Evolutionary conservation across 2,329 filamentous ascomycete genomes (phyloP).

Genomic region (Colletotrichum endophyticum): DNA sequence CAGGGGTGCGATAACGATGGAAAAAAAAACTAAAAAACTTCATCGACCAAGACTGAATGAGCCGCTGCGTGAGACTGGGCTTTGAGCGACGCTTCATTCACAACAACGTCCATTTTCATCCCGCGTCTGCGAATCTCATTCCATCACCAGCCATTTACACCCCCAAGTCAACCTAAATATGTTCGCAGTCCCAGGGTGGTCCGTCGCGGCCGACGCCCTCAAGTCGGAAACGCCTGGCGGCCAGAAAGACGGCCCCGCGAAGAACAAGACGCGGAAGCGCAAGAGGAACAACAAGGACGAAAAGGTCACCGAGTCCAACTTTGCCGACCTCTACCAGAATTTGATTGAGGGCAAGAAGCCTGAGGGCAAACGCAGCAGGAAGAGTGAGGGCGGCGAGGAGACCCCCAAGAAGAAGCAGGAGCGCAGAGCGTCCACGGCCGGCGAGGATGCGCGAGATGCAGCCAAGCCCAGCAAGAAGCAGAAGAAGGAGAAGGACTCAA

Average conservation of each 20-base stretch:
- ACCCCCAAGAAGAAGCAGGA: slow-evolving; percentile 14
- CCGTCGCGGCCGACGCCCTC: slow-evolving; percentile 73
- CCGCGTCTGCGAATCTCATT: not conserved
- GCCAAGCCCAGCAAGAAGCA: slow-evolving; percentile 14
- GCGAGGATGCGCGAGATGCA: slow-evolving; percentile 6
- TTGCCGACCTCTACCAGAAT: slow-evolving; percentile 79
- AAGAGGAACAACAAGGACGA: slow-evolving; percentile 27
- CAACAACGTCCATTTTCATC: not conserved
- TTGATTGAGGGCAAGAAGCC: slow-evolving; percentile 72
- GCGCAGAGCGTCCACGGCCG: slow-evolving; percentile 32
- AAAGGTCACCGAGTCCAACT: slow-evolving; percentile 70
- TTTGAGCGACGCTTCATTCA: not conserved
- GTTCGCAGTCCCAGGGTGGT: slow-evolving; percentile 96
- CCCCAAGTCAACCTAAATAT: slow-evolving; percentile 50
- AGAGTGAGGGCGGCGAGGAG: slow-evolving; percentile 20
- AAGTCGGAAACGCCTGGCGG: slow-evolving; percentile 65
- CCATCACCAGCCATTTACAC: not conserved
- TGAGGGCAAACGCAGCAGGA: not conserved
- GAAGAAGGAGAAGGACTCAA: slow-evolving; percentile 27
- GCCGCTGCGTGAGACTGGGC: not conserved
- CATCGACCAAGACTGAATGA: slow-evolving; percentile 1
- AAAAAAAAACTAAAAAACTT: slow-evolving; percentile 23
- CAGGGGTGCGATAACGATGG: slow-evolving; percentile 14
- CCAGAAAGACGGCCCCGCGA: slow-evolving; percentile 38
- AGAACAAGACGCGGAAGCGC: slow-evolving; percentile 65